These are phyloP conservation scores for Trichophyton simii DNA, from an alignment of 2,329 filamentous ascomycete genomes.

Conservation along the genomic window DNA sequence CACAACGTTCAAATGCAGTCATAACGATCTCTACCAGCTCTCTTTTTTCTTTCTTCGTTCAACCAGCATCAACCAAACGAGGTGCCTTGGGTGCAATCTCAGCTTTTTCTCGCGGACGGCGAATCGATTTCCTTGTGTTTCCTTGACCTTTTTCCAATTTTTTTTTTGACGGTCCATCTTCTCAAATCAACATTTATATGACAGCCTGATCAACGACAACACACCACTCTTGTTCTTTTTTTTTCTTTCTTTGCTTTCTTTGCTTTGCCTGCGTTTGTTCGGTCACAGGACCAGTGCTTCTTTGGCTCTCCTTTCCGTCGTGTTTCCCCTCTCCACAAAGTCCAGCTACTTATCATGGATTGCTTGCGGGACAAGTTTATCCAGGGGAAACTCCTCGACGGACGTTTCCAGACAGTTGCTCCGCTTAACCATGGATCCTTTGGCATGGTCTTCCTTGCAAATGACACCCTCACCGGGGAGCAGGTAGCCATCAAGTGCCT, in stretches of 20 bases:
- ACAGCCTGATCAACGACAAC: conserved; percentile 29
- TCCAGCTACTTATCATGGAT: conserved; percentile 47
- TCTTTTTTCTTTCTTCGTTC: conserved; percentile 5
- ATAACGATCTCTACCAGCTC: conserved; percentile 14
- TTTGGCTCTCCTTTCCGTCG: not conserved
- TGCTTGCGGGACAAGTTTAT: conserved; percentile 76
- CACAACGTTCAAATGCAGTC: conserved; percentile 13
- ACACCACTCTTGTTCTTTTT: conserved; percentile 22
- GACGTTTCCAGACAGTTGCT: conserved; percentile 80
- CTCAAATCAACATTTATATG: conserved; percentile 18
- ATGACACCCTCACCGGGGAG: conserved; percentile 61
- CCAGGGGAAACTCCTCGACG: conserved; percentile 67
- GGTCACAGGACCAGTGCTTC: conserved; percentile 7
- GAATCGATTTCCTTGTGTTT: conserved; percentile 13
- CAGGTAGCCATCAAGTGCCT: conserved; percentile 93
- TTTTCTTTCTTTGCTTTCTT: conserved; percentile 20
- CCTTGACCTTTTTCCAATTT: not conserved
- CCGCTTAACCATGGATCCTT: conserved; percentile 98
- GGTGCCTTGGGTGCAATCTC: conserved; percentile 4
- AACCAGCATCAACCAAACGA: not conserved
- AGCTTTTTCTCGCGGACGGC: conserved; percentile 16
- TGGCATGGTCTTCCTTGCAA: conserved; percentile 93
- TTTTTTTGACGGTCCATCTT: conserved; percentile 1
- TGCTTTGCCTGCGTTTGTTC: conserved; percentile 13
- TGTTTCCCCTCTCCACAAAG: not conserved